These are phyloP conservation scores for Pelomyxa schiedti DNA, from an alignment of 78 protist genomes.

Conservation along the genomic window DNA sequence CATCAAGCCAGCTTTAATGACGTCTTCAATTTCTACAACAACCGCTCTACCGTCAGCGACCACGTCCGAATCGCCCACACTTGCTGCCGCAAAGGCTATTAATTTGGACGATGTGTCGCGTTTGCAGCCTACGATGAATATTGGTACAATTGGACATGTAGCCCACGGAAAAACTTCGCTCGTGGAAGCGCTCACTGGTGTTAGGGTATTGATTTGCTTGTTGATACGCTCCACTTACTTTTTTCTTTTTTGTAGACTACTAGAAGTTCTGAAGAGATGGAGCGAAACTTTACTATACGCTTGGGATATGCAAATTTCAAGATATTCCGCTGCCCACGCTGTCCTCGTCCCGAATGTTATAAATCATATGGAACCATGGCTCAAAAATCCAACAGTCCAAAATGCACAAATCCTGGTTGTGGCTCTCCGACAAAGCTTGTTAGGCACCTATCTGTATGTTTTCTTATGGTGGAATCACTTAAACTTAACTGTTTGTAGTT, in stretches of 20 bases:
- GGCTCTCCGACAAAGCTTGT: neutral
- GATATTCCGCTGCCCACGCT: neutral
- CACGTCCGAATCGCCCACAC: too few species aligned
- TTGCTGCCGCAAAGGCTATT: too few species aligned
- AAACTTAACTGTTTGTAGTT: neutral
- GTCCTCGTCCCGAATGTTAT: neutral
- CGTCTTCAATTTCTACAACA: too few species aligned
- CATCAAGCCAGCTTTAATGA: too few species aligned
- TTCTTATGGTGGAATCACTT: neutral
- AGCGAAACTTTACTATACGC: neutral
- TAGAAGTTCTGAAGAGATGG: neutral
- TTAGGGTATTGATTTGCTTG: neutral
- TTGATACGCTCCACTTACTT: too few species aligned
- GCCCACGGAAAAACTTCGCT: constrained; percentile 1
- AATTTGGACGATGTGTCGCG: neutral
- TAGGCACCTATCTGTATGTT: neutral
- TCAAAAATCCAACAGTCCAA: neutral
- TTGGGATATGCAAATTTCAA: neutral
- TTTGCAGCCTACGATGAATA: neutral
- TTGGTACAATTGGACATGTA: neutral
- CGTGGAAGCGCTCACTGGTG: neutral
- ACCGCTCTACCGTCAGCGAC: too few species aligned
- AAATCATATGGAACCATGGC: neutral
- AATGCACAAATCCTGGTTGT: neutral
- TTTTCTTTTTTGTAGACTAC: too few species aligned